Base-by-base conservation (phyloP, 148 eudicot species). In the Salicornia ramosissima region DNA sequence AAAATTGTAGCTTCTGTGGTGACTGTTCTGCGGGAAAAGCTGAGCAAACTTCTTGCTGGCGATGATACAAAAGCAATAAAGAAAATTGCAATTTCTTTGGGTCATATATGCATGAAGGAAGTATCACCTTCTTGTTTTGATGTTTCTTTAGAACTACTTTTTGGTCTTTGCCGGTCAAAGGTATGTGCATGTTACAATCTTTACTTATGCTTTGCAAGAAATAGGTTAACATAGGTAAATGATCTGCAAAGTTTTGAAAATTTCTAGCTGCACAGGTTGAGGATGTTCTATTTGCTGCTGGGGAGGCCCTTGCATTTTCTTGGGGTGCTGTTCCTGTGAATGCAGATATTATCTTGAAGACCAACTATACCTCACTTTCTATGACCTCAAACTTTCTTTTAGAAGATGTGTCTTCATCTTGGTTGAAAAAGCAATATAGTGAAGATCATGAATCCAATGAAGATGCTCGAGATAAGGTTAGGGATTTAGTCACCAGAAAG, bases 301-400 rank as follows among this genome's bases (percentile, higher is more conserved):
- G 98, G 55, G 98, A 93, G 85, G 98, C 98, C 59, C 86, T 93
- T 65, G 87, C 98, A 71, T 93, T 93, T 78, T 55, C 87, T 60
- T 93, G 98, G 98, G 98, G 98, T 40, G 80, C 88, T 71, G 95
- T 93, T 81, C 98, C 96, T 74, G 98, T 93, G 74, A 86, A 90
- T 72, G 87, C 89, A 54, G 92, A 93, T 70, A 63, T 82, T 72
- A 93, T 93, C 71, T 86, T 93, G 59, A 88, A 79, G 72, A 90
- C 96, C 30, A 90, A 93, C 70, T 93, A 90, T 78, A 81, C 83
- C 75, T 93, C 98, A 64, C 89, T 93, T 72, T 93, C 96, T 36
- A 88, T 78, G 86, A 80, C 84, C 71, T 93, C 98, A 63, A 88
- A 90, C 69, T 90, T 86, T 80, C 80, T 93, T 43, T 80, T 79